A percentile compares a stretch with the other conserved stretches of the same genome.
phyloP scores from a whole-genome alignment of 2,329 filamentous ascomycete genomes.

The Rutstroemia sp. region DNA sequence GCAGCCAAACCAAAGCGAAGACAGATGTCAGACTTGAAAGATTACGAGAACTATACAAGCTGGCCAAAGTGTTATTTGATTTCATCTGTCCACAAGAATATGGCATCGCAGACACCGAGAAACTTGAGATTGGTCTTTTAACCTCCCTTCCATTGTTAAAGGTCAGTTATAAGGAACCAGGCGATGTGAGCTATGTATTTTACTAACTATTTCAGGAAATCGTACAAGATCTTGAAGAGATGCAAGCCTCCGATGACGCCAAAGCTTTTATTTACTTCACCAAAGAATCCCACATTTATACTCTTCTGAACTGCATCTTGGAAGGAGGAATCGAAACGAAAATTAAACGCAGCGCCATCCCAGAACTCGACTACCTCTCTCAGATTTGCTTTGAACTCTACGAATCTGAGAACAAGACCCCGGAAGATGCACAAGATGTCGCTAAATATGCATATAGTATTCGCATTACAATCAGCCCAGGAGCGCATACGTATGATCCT shows the following conservation, averaged over 20 bases:
- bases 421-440: slow-evolving; percentile 23
- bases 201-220: slow-evolving; percentile 59
- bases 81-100: slow-evolving; percentile 99
- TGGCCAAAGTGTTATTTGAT: slow-evolving; percentile 93
- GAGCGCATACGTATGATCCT: slow-evolving; percentile 93
- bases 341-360: slow-evolving; percentile 89
- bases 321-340: slow-evolving; percentile 96
- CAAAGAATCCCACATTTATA: slow-evolving; percentile 98
- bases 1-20: slow-evolving; percentile 67
- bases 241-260: slow-evolving; percentile 88
- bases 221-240: slow-evolving; percentile 91
- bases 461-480: slow-evolving; percentile 89
- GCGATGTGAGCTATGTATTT: background rate
- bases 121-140: slow-evolving; percentile 94
- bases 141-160: slow-evolving; percentile 86
- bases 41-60: slow-evolving; percentile 83
- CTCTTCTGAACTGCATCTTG: slow-evolving; percentile 92
- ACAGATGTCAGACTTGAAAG: slow-evolving; percentile 80
- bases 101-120: slow-evolving; percentile 89
- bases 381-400: slow-evolving; percentile 98
- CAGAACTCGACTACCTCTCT: slow-evolving; percentile 92
- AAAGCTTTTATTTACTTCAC: slow-evolving; percentile 99
- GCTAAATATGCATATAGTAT: slow-evolving; percentile 80
- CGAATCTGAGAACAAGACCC: slow-evolving; percentile 67
- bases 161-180: slow-evolving; percentile 12